Evolutionary conservation across 306 rosid genomes (phyloP).

Genomic region (Styphnolobium japonicum): DNA sequence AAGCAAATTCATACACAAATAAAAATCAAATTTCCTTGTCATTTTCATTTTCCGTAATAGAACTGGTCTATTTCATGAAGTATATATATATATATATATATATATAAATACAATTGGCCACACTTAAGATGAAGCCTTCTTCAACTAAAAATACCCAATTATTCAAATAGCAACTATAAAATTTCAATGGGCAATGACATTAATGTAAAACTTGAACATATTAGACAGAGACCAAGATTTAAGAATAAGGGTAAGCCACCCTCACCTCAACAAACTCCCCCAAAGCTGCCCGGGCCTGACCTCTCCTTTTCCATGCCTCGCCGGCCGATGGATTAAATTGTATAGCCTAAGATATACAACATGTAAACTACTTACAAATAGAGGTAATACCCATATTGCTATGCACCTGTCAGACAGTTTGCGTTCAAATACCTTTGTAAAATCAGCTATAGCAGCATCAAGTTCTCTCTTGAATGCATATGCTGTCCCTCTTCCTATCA

Average conservation of each 20-base stretch:
- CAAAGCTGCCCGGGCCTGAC: slow-evolving; percentile 81
- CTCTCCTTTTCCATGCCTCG: slow-evolving; percentile 88
- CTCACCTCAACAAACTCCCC: slow-evolving; percentile 69
- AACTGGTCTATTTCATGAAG: background rate
- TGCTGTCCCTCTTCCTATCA: slow-evolving; percentile 76
- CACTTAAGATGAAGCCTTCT: background rate
- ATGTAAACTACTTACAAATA: background rate
- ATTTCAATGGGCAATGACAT: slow-evolving; percentile 14
- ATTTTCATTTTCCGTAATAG: background rate
- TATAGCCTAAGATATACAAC: slow-evolving; percentile 53
- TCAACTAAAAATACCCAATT: slow-evolving; percentile 15
- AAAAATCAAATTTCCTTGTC: background rate
- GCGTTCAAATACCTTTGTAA: slow-evolving; percentile 58
- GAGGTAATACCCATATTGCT: background rate
- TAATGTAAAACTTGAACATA: background rate
- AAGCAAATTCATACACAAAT: background rate
- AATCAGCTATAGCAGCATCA: slow-evolving; percentile 65
- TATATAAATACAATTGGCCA: slow-evolving; percentile 7
- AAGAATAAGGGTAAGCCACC: slow-evolving; percentile 16
- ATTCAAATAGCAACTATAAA: background rate
- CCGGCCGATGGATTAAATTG: slow-evolving; percentile 65
- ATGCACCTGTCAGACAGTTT: background rate
- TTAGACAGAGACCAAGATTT: background rate
- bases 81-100: too few species aligned
- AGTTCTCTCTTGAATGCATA: slow-evolving; percentile 71